Evolutionary conservation across 2,329 filamentous ascomycete species (phyloP).

Genomic region (Pestalotiopsis sp.): DNA sequence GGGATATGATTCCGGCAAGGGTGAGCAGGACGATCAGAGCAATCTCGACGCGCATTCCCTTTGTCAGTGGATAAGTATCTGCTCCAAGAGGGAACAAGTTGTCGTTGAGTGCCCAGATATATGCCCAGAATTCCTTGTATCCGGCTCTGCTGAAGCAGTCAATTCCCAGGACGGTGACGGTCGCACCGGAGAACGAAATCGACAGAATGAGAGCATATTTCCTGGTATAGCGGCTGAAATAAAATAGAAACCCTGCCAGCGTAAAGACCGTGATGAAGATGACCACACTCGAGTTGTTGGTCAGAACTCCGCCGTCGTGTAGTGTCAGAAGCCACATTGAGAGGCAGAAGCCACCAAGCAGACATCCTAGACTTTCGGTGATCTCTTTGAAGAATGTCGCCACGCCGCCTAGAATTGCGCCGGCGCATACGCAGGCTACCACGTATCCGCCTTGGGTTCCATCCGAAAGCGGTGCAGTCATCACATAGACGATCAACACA

Average conservation of each 20-base stretch:
- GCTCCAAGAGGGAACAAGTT: conserved; percentile 78
- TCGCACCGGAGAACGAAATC: conserved; percentile 82
- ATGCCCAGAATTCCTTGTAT: conserved; percentile 94
- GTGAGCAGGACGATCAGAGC: conserved; percentile 76
- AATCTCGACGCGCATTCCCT: conserved; percentile 83
- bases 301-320: conserved; percentile 74
- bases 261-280: conserved; percentile 79
- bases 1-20: conserved; percentile 77
- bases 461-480: conserved; percentile 74
- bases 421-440: conserved; percentile 74
- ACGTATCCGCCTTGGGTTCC: conserved; percentile 86
- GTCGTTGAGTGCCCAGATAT: conserved; percentile 82
- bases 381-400: conserved; percentile 82
- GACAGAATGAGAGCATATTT: conserved; percentile 76
- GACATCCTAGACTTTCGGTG: conserved; percentile 77
- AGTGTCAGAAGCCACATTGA: conserved; percentile 90
- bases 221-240: conserved; percentile 77
- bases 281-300: conserved; percentile 61
- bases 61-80: conserved; percentile 81
- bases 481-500: conserved; percentile 86
- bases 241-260: conserved; percentile 69
- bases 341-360: conserved; percentile 83
- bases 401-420: conserved; percentile 71
- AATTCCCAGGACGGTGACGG: conserved; percentile 77
- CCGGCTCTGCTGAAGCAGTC: conserved; percentile 91